phyloP scores from a whole-genome alignment of 2,329 filamentous ascomycete genomes.

The Albifimbria verrucaria region DNA sequence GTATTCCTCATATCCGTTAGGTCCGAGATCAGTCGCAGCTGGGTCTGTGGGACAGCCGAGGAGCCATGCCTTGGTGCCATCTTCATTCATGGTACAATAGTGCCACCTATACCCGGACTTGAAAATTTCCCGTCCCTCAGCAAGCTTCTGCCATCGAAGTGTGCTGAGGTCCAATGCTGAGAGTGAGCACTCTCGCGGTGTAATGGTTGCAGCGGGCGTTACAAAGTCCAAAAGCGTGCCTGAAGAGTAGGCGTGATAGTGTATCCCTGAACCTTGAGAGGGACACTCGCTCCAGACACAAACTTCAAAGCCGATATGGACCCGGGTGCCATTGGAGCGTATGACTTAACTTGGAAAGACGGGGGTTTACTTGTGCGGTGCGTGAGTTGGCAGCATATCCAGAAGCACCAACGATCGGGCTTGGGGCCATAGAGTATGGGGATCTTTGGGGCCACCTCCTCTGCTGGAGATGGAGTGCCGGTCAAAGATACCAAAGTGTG shows the following conservation, averaged over 20 bases:
- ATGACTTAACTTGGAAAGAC: conserved; percentile 64
- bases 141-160: conserved; percentile 90
- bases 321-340: conserved; percentile 82
- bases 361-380: conserved; percentile 65
- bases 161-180: conserved; percentile 85
- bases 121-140: conserved; percentile 92
- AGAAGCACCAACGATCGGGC: conserved; percentile 53
- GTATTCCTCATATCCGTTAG: conserved; percentile 80
- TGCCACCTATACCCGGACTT: conserved; percentile 93
- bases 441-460: conserved; percentile 49
- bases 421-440: conserved; percentile 46
- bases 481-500: conserved; percentile 52
- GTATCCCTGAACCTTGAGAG: conserved; percentile 83
- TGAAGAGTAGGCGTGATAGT: conserved; percentile 94
- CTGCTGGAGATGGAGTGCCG: conserved; percentile 39
- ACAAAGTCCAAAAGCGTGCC: conserved; percentile 92
- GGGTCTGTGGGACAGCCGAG: conserved; percentile 84
- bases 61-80: conserved; percentile 94
- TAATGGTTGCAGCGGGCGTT: conserved; percentile 84
- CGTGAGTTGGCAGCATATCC: conserved; percentile 67
- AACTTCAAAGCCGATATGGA: conserved; percentile 89
- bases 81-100: conserved; percentile 93
- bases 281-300: conserved; percentile 74
- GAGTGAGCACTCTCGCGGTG: conserved; percentile 81
- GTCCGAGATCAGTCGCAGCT: conserved; percentile 60